These are phyloP conservation scores for Amauroascus niger DNA, from an alignment of 2,329 filamentous ascomycete species.

Conservation along the genomic window DNA sequence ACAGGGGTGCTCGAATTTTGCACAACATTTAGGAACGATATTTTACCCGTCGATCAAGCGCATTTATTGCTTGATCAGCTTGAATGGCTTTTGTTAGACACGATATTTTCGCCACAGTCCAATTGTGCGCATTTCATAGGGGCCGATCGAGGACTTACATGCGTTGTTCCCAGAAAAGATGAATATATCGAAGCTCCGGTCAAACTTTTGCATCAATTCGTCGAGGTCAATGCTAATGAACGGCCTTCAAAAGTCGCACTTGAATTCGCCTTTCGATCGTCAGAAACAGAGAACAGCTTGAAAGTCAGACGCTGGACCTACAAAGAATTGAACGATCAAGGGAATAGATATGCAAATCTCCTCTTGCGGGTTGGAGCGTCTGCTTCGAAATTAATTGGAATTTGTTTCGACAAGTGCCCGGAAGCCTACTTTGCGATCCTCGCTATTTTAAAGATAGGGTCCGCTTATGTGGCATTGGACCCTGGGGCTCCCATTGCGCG, in stretches of 20 bases:
- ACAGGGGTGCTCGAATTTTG: conserved; percentile 48
- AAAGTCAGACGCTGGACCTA: conserved; percentile 60
- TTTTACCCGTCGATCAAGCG: conserved; percentile 62
- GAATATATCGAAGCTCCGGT: conserved; percentile 49
- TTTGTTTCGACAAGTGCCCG: conserved; percentile 77
- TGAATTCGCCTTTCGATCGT: conserved; percentile 58
- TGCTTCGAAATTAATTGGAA: conserved; percentile 56
- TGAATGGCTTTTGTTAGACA: conserved; percentile 53
- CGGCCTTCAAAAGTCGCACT: conserved; percentile 57
- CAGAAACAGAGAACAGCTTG: conserved; percentile 32
- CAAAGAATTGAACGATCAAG: conserved; percentile 56
- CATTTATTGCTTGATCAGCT: conserved; percentile 59
- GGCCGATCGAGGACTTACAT: conserved; percentile 38
- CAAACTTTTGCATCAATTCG: conserved; percentile 63
- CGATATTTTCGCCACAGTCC: conserved; percentile 43
- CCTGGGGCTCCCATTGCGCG: conserved; percentile 60
- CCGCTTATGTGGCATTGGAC: conserved; percentile 71
- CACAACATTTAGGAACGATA: conserved; percentile 54
- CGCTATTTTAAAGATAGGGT: conserved; percentile 72
- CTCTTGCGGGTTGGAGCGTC: conserved; percentile 43
- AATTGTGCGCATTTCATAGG: conserved; percentile 34
- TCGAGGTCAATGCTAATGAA: conserved; percentile 52
- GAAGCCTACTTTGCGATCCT: conserved; percentile 75
- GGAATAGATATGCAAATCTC: conserved; percentile 62
- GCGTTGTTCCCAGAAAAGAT: conserved; percentile 55